Percentiles rank a stretch among this genome's conserved stretches.
These are phyloP conservation scores for Rhytidiadelphus loreus DNA, from an alignment of 225 moss, liverwort and hornwort species.

Conservation along the genomic window DNA sequence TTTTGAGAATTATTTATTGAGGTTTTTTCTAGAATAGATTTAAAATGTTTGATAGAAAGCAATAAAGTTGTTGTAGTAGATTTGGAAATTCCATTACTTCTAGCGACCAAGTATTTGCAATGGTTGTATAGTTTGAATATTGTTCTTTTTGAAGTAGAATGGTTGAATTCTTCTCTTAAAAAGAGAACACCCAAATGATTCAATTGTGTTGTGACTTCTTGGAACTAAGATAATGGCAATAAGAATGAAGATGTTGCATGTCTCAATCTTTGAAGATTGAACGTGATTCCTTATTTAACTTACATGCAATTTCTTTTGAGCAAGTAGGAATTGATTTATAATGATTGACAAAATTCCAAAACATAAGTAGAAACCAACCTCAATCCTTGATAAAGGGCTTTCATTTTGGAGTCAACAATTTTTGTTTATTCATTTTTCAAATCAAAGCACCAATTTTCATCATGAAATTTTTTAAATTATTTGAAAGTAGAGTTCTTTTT, in stretches of 20 bases:
- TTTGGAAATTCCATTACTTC: background rate
- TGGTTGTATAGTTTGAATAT: background rate
- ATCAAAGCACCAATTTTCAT: background rate
- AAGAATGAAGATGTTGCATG: background rate
- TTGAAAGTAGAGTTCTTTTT: background rate
- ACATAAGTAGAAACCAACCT: background rate
- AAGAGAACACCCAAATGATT: background rate
- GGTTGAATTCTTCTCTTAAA: background rate
- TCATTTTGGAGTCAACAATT: background rate
- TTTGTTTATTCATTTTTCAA: background rate
- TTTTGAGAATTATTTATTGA: background rate
- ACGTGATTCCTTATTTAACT: background rate
- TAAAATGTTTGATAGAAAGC: background rate
- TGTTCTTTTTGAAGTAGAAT: background rate
- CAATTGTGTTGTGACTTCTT: background rate
- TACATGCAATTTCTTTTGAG: background rate
- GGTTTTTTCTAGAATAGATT: background rate
- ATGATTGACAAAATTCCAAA: background rate
- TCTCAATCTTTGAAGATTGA: background rate
- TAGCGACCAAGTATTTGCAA: too few relatives aligned
- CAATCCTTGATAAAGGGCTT: background rate
- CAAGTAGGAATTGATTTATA: background rate
- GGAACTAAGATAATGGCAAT: background rate
- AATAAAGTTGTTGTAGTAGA: background rate
- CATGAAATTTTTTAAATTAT: background rate